phyloP scores from a whole-genome alignment of 495 filamentous ascomycete genomes.

The Cetradonia linearis region DNA sequence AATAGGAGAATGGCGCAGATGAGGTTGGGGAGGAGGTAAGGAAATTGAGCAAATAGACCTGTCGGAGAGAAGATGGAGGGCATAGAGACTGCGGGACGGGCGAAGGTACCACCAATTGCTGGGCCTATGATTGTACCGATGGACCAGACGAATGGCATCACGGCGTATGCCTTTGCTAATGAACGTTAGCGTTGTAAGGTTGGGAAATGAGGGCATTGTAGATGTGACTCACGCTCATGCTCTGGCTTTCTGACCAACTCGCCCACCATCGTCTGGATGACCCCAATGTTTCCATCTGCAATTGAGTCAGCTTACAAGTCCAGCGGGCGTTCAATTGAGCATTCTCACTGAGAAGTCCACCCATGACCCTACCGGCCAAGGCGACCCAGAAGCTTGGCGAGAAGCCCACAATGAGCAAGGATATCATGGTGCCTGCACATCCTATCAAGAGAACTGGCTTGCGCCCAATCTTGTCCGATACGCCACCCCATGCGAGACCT shows the following conservation, averaged over 20 bases:
- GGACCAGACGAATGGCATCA: constrained; percentile 84
- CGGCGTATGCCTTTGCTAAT: constrained; percentile 63
- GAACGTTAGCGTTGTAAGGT: not conserved
- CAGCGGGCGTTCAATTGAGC: not conserved
- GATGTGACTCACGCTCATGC: constrained; percentile 62
- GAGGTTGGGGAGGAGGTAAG: constrained; percentile 74
- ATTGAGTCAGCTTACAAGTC: not conserved
- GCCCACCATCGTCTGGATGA: constrained; percentile 88
- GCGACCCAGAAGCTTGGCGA: constrained; percentile 71
- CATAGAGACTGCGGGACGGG: constrained; percentile 59
- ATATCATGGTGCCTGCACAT: constrained; percentile 68
- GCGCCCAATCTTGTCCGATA: constrained; percentile 72
- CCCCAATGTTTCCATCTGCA: constrained; percentile 67
- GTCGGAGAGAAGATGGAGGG: constrained; percentile 51
- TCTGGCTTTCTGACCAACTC: constrained; percentile 69
- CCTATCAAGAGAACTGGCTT: constrained; percentile 76
- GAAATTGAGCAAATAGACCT: constrained; percentile 62
- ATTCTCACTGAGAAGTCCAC: constrained; percentile 54
- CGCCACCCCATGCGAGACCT: constrained; percentile 73
- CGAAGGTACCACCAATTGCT: constrained; percentile 68
- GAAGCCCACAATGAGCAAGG: constrained; percentile 73
- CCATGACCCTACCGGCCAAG: constrained; percentile 60
- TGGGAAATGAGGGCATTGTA: not conserved
- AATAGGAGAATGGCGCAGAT: constrained; percentile 64
- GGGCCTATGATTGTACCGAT: constrained; percentile 79